Conservation (phyloP, 768 basidiomycete species). For the Mycena belliarum region DNA sequence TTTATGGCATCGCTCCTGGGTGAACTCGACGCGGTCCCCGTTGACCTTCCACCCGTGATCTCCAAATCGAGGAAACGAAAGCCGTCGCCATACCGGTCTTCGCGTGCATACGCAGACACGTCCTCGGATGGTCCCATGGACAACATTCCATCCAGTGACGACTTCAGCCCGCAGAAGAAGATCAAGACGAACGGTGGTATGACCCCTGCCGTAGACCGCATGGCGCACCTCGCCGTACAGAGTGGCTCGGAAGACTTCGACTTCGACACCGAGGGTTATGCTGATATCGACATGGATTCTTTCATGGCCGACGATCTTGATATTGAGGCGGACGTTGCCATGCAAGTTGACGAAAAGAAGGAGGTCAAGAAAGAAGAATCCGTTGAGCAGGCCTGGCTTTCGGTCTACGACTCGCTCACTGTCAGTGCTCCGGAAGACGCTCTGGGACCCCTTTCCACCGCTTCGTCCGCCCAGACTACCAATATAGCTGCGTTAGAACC, state of each 20-base stretch:
- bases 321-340: constrained; percentile 27
- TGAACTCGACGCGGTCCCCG: constrained; percentile 57
- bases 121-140: constrained; percentile 52
- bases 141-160: constrained; percentile 55
- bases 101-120: constrained; percentile 36
- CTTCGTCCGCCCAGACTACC: constrained; percentile 36
- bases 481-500: constrained; percentile 67
- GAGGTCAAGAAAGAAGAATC: constrained; percentile 48
- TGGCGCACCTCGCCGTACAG: constrained; percentile 61
- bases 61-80: constrained; percentile 65
- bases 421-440: constrained; percentile 58
- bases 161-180: constrained; percentile 75
- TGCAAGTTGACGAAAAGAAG: constrained; percentile 35
- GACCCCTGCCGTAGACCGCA: constrained; percentile 56
- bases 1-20: constrained; percentile 86
- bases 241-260: constrained; percentile 51
- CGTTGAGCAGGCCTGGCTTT: constrained; percentile 63
- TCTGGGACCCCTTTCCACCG: constrained; percentile 48
- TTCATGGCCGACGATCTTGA: constrained; percentile 63
- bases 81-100: constrained; percentile 45
- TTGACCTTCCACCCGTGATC: constrained; percentile 30
- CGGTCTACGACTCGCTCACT: constrained; percentile 70
- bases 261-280: constrained; percentile 42
- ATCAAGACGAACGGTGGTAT: constrained; percentile 47
- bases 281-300: constrained; percentile 62